These are phyloP conservation scores for Fusarium sarcochroum DNA, from an alignment of 2,329 filamentous ascomycete species.

Conservation along the genomic window DNA sequence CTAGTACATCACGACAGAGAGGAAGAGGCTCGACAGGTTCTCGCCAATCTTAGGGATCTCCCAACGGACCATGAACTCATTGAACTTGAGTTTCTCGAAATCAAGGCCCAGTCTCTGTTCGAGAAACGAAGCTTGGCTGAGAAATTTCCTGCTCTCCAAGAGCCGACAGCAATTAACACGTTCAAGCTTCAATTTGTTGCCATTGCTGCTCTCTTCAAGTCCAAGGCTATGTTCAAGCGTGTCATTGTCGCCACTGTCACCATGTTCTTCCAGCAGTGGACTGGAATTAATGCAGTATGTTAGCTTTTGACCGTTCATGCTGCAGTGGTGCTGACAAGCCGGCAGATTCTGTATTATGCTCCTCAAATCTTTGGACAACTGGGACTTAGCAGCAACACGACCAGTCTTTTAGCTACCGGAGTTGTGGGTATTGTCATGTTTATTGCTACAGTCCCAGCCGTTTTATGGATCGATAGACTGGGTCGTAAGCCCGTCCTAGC, in stretches of 20 bases:
- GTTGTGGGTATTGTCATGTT: constrained; percentile 81
- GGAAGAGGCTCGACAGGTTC: constrained; percentile 73
- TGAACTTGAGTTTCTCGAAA: constrained; percentile 84
- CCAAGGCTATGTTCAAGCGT: constrained; percentile 75
- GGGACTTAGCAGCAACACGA: constrained; percentile 67
- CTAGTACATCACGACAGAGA: constrained; percentile 79
- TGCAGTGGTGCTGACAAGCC: background rate
- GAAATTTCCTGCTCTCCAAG: constrained; percentile 17
- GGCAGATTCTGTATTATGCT: constrained; percentile 71
- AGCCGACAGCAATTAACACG: constrained; percentile 58
- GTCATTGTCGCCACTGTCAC: constrained; percentile 74
- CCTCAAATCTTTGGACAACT: constrained; percentile 78
- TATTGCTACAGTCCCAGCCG: constrained; percentile 75
- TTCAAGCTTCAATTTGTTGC: constrained; percentile 79
- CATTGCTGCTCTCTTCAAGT: constrained; percentile 74
- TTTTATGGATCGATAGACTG: constrained; percentile 75
- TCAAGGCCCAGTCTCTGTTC: constrained; percentile 83
- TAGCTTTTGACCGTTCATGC: fast-evolving
- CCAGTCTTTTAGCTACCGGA: constrained; percentile 76
- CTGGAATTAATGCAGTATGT: constrained; percentile 67
- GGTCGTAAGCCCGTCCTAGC: constrained; percentile 74
- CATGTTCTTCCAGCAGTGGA: constrained; percentile 70
- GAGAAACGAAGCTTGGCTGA: constrained; percentile 67
- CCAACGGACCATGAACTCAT: constrained; percentile 74
- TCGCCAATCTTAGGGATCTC: constrained; percentile 74